Conservation (phyloP, 2,329 filamentous ascomycete genomes). For the Helotiales sp. region DNA sequence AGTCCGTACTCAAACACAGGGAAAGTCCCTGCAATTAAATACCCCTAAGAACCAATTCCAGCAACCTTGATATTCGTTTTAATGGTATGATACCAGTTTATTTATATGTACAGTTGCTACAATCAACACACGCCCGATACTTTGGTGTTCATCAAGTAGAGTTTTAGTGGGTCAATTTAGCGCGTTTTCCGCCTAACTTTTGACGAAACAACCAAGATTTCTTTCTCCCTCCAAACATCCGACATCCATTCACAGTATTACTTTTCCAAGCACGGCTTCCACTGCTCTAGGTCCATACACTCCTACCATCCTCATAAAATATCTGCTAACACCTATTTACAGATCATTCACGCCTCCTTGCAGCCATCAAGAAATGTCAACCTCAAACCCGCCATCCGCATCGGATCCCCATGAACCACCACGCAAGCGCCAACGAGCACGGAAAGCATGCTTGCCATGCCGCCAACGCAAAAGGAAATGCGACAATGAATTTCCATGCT, state of each 20-base stretch:
- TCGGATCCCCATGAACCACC: conserved; percentile 31
- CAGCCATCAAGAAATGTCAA: conserved; percentile 8
- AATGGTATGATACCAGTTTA: not conserved
- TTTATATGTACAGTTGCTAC: not conserved
- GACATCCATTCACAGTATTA: not conserved
- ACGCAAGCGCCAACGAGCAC: conserved; percentile 31
- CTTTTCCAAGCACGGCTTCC: not conserved
- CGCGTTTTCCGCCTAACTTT: not conserved
- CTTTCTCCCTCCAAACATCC: not conserved
- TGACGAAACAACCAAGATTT: conserved; percentile 10
- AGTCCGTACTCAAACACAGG: no score
- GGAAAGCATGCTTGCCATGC: conserved; percentile 37
- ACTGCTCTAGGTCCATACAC: not conserved
- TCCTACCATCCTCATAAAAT: not conserved
- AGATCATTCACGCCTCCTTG: not conserved
- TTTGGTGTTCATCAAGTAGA: not conserved
- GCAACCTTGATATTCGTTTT: no score
- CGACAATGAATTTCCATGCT: conserved; percentile 34
- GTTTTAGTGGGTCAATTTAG: conserved; percentile 1
- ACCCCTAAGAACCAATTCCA: no score
- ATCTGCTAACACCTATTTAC: not conserved
- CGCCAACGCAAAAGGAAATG: conserved; percentile 38
- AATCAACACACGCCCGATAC: not conserved
- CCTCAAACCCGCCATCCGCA: not conserved
- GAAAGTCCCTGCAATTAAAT: no score